phyloP scores from a whole-genome alignment of 192 early-diverging fungal genomes.

The Chytriomyces sp. region DNA sequence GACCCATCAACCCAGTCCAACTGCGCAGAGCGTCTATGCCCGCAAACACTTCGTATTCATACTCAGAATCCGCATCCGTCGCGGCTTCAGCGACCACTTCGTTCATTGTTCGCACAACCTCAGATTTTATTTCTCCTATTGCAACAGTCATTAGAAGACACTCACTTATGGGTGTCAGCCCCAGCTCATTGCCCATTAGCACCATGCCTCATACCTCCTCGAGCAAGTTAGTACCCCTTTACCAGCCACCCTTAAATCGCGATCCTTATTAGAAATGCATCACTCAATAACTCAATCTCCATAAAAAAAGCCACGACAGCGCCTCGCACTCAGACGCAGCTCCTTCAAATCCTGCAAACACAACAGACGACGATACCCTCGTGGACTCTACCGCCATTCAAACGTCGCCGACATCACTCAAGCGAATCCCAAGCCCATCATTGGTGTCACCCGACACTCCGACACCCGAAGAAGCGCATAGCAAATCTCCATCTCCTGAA shows the following conservation, averaged over 20 bases:
- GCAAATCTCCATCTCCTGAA: background rate
- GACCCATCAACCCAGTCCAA: conserved; percentile 5
- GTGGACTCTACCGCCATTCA: no score
- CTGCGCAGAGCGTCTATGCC: conserved; percentile 14
- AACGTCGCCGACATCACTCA: no score
- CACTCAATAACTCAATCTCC: background rate
- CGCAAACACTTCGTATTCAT: background rate
- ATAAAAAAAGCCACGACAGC: background rate
- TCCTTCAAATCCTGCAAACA: background rate
- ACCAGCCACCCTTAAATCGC: background rate
- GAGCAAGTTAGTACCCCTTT: background rate
- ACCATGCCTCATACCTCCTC: background rate
- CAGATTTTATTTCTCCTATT: background rate
- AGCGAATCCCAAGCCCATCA: no score
- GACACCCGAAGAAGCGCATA: background rate
- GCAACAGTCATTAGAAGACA: background rate
- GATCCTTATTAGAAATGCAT: background rate
- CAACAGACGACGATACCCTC: background rate
- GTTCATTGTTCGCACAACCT: background rate
- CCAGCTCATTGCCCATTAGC: background rate
- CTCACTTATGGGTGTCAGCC: background rate
- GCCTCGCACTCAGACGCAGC: background rate
- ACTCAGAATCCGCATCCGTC: background rate
- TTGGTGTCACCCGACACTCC: background rate
- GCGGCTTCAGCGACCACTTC: background rate